Evolutionary conservation across 2,329 filamentous ascomycete genomes (phyloP).

Genomic region (Fusarium sp.): DNA sequence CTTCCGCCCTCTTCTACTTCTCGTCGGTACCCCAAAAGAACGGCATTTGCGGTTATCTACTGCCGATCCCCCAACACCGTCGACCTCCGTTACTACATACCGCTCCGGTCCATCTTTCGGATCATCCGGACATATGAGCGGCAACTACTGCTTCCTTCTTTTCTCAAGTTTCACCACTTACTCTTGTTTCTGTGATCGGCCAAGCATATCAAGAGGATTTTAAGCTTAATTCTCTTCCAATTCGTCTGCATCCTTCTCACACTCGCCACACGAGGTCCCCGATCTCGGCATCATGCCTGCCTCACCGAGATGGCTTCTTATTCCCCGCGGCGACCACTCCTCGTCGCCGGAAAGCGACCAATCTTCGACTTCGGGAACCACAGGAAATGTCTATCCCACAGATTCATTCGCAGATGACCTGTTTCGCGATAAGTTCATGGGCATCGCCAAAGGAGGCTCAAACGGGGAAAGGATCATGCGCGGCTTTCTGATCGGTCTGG

Average conservation of each 20-base stretch:
- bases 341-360: conserved; percentile 40
- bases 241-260: conserved; percentile 6
- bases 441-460: conserved; percentile 49
- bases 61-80: conserved; percentile 36
- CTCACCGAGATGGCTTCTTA: conserved; percentile 26
- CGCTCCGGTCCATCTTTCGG: conserved; percentile 42
- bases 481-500: conserved; percentile 53
- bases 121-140: conserved; percentile 32
- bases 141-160: conserved; percentile 19
- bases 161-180: conserved; percentile 15
- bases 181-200: conserved; percentile 10
- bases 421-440: conserved; percentile 48
- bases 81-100: conserved; percentile 29
- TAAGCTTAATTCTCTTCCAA: conserved; percentile 28
- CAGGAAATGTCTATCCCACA: conserved; percentile 26
- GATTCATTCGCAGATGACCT: conserved; percentile 46
- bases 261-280: conserved; percentile 5
- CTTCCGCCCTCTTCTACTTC: conserved; percentile 3
- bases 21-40: conserved; percentile 2
- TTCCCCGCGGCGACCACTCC: conserved; percentile 42
- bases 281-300: conserved; percentile 27
- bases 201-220: conserved; percentile 14
- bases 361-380: conserved; percentile 28
- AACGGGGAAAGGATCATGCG: conserved; percentile 52
- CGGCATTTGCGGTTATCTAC: conserved; percentile 18